These are phyloP conservation scores for Debaryomycetaceae sp. DNA, from an alignment of 1,139 yeast genomes.

Conservation along the genomic window DNA sequence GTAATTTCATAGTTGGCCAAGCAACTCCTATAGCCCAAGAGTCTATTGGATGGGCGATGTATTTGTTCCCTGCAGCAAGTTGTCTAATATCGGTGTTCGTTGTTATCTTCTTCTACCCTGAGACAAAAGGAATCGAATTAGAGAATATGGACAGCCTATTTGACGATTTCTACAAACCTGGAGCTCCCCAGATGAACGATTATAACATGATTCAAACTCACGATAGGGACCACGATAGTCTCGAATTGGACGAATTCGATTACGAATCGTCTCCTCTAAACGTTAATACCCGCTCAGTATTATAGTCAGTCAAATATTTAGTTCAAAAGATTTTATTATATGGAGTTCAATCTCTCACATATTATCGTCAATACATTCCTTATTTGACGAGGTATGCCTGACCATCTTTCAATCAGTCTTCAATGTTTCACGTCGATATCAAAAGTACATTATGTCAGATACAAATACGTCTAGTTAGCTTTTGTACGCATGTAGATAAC, in stretches of 20 bases:
- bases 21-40: slow-evolving; percentile 50
- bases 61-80: slow-evolving; percentile 45
- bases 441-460: too few species aligned
- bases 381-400: too few species aligned
- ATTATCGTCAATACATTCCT: too few species aligned
- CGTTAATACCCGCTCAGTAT: slow-evolving; percentile 1
- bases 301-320: neutral
- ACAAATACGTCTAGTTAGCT: too few species aligned
- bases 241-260: slow-evolving; percentile 21
- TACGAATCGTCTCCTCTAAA: slow-evolving; percentile 8
- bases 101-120: slow-evolving; percentile 75
- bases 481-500: too few species aligned
- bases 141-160: slow-evolving; percentile 88
- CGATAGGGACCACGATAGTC: slow-evolving; percentile 7
- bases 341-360: too few species aligned
- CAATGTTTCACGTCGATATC: too few species aligned
- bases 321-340: neutral
- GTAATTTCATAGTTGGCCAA: slow-evolving; percentile 54
- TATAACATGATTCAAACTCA: slow-evolving; percentile 11
- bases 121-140: slow-evolving; percentile 82
- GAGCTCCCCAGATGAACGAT: slow-evolving; percentile 16
- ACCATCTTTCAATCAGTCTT: too few species aligned
- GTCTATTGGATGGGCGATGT: slow-evolving; percentile 48
- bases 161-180: slow-evolving; percentile 44
- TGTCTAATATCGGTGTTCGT: slow-evolving; percentile 44